These are phyloP conservation scores for Fusarium buxicola DNA, from an alignment of 2,329 filamentous ascomycete genomes.

Conservation along the genomic window DNA sequence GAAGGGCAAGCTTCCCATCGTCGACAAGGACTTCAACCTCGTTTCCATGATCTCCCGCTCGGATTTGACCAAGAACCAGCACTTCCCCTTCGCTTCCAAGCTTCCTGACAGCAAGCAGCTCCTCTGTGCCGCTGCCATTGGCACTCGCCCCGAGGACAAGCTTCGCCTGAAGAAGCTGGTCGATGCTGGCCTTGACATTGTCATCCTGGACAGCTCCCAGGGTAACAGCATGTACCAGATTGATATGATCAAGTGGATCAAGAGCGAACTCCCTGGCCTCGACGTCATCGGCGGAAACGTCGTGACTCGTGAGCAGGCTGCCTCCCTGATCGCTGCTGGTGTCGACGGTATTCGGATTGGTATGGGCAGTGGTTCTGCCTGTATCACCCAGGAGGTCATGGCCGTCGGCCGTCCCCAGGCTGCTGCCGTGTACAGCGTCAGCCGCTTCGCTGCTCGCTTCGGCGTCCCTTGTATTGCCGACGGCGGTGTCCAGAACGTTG, in stretches of 20 bases:
- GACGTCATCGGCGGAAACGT: constrained; percentile 99
- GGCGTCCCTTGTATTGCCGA: constrained; percentile 98
- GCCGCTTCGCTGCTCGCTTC: constrained; percentile 89
- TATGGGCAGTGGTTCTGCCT: constrained; percentile 98
- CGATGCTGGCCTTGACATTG: constrained; percentile 94
- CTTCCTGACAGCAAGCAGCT: constrained; percentile 97
- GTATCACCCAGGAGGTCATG: constrained; percentile 99
- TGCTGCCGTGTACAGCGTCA: constrained; percentile 89
- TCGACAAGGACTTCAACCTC: constrained; percentile 85
- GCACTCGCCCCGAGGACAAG: constrained; percentile 95
- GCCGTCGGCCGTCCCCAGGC: constrained; percentile 97
- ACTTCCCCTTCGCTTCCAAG: constrained; percentile 97
- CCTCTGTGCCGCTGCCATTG: constrained; percentile 93
- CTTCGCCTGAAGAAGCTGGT: constrained; percentile 85
- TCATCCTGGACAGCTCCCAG: constrained; percentile 95
- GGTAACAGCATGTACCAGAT: constrained; percentile 99
- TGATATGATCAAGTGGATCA: constrained; percentile 97
- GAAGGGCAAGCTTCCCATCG: constrained; percentile 97
- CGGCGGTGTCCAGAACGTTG: constrained; percentile 97
- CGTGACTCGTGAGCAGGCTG: constrained; percentile 96
- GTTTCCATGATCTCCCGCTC: constrained; percentile 93
- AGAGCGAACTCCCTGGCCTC: constrained; percentile 83
- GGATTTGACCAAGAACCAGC: constrained; percentile 97
- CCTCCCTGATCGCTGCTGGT: constrained; percentile 89
- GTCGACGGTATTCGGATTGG: constrained; percentile 97